phyloP scores from a whole-genome alignment of 2,329 filamentous ascomycete species.

The Paecilomyces fulvus region DNA sequence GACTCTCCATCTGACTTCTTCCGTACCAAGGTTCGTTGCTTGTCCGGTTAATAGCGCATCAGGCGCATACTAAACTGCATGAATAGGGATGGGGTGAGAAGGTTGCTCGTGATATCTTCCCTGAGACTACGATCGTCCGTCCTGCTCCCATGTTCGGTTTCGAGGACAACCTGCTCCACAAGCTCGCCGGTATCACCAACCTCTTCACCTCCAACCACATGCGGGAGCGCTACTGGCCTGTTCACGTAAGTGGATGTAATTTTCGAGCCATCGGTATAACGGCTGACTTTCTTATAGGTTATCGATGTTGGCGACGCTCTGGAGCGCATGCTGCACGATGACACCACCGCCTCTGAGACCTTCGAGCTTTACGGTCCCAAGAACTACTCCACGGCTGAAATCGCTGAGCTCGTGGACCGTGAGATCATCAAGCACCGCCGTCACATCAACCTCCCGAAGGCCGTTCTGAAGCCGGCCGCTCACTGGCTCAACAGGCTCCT shows the following conservation, averaged over 20 bases:
- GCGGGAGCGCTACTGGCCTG: slow-evolving; percentile 82
- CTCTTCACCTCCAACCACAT: slow-evolving; percentile 87
- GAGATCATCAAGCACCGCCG: slow-evolving; percentile 86
- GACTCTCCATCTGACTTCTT: slow-evolving; percentile 83
- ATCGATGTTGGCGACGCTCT: slow-evolving; percentile 86
- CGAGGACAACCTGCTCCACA: slow-evolving; percentile 85
- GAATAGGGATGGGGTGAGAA: slow-evolving; percentile 66
- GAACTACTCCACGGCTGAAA: slow-evolving; percentile 81
- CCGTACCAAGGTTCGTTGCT: slow-evolving; percentile 63
- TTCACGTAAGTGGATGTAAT: slow-evolving; percentile 58
- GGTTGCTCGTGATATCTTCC: slow-evolving; percentile 79
- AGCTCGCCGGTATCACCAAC: slow-evolving; percentile 70
- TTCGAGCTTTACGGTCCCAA: slow-evolving; percentile 92
- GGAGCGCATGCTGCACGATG: slow-evolving; percentile 83
- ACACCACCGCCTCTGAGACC: slow-evolving; percentile 80
- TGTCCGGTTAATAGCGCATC: background rate
- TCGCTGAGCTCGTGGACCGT: slow-evolving; percentile 76
- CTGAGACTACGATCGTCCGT: slow-evolving; percentile 92
- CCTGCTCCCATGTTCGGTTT: slow-evolving; percentile 91
- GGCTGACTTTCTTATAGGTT: slow-evolving; percentile 43
- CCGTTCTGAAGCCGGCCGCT: slow-evolving; percentile 65
- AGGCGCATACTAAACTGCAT: slow-evolving; percentile 8
- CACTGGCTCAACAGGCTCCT: slow-evolving; percentile 68
- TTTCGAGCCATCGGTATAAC: background rate
- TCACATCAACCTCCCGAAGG: slow-evolving; percentile 85